Percentiles rank a stretch among this genome's conserved stretches.
phyloP scores from a whole-genome alignment of 2,329 filamentous ascomycete genomes.

The Ceratocystis alfenasii region DNA sequence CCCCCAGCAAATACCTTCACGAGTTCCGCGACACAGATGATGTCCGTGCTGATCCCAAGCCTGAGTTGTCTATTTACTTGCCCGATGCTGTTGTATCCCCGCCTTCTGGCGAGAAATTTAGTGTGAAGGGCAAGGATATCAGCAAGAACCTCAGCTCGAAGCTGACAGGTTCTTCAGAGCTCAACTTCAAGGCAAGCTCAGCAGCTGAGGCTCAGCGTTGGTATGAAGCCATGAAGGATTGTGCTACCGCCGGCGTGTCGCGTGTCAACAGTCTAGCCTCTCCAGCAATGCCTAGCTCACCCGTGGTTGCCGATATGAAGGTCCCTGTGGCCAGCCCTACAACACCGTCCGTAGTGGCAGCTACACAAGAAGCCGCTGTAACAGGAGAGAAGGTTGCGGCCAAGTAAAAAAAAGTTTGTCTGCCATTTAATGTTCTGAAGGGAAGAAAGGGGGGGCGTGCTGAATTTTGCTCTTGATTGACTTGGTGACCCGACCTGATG shows the following conservation, averaged over 20 bases:
- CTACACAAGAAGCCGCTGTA: constrained; percentile 23
- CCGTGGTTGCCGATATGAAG: constrained; percentile 24
- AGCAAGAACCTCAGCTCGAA: constrained; percentile 70
- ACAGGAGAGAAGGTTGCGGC: constrained; percentile 10
- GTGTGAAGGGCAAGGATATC: constrained; percentile 86
- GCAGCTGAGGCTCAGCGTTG: constrained; percentile 70
- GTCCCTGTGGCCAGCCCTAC: constrained; percentile 22
- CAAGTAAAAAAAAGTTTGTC: background rate
- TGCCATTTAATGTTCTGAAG: constrained; percentile 1
- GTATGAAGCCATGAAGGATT: constrained; percentile 59
- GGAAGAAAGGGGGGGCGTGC: background rate
- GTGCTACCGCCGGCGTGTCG: constrained; percentile 41
- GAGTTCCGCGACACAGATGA: constrained; percentile 91
- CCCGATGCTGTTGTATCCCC: constrained; percentile 73
- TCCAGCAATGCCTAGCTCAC: constrained; percentile 24
- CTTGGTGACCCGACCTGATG: background rate
- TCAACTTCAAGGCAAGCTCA: constrained; percentile 79
- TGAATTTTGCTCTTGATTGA: background rate
- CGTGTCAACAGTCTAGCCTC: constrained; percentile 25
- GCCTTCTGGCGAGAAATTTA: constrained; percentile 71
- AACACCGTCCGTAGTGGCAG: constrained; percentile 23
- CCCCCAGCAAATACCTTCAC: constrained; percentile 77
- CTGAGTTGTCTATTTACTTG: constrained; percentile 82
- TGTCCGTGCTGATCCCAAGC: constrained; percentile 56
- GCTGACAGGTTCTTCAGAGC: constrained; percentile 65